These are phyloP conservation scores for Xerocomellus chrysenteron DNA, from an alignment of 768 basidiomycete genomes.

Conservation along the genomic window DNA sequence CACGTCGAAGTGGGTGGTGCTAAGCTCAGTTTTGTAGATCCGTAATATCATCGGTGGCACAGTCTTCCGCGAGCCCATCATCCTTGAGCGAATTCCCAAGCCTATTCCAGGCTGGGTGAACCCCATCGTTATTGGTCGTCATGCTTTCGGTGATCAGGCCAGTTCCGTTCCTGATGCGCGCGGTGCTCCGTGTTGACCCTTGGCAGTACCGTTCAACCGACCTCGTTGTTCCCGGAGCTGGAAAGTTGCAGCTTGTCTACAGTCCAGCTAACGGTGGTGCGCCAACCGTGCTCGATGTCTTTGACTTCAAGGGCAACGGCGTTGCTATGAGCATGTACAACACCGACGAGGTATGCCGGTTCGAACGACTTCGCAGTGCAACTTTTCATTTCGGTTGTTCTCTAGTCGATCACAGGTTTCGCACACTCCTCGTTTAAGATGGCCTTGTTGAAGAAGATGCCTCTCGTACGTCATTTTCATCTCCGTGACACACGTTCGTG, in stretches of 20 bases:
- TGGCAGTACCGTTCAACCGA: slow-evolving; percentile 89
- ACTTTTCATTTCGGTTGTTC: neutral
- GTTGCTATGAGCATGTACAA: slow-evolving; percentile 99
- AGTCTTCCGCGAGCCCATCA: slow-evolving; percentile 98
- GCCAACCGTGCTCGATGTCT: slow-evolving; percentile 74
- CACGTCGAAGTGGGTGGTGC: neutral
- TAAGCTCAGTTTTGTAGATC: slow-evolving; percentile 50
- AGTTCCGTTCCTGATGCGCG: slow-evolving; percentile 18
- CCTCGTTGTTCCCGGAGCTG: slow-evolving; percentile 85
- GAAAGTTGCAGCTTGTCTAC: slow-evolving; percentile 91
- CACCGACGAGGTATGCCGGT: slow-evolving; percentile 74
- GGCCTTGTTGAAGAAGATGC: slow-evolving; percentile 78
- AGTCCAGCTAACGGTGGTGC: slow-evolving; percentile 77
- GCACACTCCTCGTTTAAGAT: slow-evolving; percentile 99
- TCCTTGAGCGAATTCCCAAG: slow-evolving; percentile 85
- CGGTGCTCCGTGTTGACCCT: slow-evolving; percentile 6
- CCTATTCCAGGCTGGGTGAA: slow-evolving; percentile 97
- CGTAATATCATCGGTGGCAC: slow-evolving; percentile 98
- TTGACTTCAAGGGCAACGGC: slow-evolving; percentile 90
- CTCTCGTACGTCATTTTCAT: slow-evolving; percentile 47
- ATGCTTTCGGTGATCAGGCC: slow-evolving; percentile 96
- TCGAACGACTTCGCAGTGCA: neutral
- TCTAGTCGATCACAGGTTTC: slow-evolving; percentile 87
- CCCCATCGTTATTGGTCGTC: slow-evolving; percentile 94
- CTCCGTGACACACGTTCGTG: slow-evolving; percentile 2